phyloP scores from a whole-genome alignment of 805 yeast species.

The Yamadazyma laniorum region DNA sequence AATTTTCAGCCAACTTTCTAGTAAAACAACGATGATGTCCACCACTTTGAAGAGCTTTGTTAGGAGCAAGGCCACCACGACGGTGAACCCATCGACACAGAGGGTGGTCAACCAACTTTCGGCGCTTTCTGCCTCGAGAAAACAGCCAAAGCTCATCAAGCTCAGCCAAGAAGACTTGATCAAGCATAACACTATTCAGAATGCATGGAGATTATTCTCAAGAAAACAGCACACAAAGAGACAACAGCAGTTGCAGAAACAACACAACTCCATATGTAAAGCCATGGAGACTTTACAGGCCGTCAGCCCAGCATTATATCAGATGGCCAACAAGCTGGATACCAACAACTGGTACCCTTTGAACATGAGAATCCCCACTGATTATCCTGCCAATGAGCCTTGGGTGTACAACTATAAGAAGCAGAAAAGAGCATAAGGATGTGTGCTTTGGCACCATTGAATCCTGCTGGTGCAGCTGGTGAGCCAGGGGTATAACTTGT shows the following conservation, averaged over 20 bases:
- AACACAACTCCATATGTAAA: slow-evolving; percentile 59
- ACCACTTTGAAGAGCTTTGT: slow-evolving; percentile 11
- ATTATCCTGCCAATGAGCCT: slow-evolving; percentile 75
- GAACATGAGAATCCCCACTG: slow-evolving; percentile 86
- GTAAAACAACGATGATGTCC: slow-evolving; percentile 3
- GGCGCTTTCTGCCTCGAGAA: slow-evolving; percentile 81
- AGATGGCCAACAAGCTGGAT: slow-evolving; percentile 57
- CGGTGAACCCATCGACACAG: slow-evolving; percentile 38
- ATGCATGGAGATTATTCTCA: slow-evolving; percentile 74
- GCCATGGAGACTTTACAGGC: slow-evolving; percentile 72
- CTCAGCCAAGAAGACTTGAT: slow-evolving; percentile 76
- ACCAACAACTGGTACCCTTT: slow-evolving; percentile 59
- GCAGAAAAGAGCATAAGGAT: background rate
- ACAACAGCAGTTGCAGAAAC: slow-evolving; percentile 47
- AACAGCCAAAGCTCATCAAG: slow-evolving; percentile 80
- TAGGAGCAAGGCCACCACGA: slow-evolving; percentile 31
- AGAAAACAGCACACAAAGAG: slow-evolving; percentile 48
- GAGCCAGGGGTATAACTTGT: too few relatives aligned
- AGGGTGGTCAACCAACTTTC: slow-evolving; percentile 59
- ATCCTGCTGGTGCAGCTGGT: too few relatives aligned
- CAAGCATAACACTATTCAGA: slow-evolving; percentile 77
- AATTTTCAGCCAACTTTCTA: too few relatives aligned
- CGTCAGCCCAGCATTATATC: slow-evolving; percentile 54
- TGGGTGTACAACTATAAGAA: slow-evolving; percentile 62
- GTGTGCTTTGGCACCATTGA: too few relatives aligned